Conservation (phyloP, 495 filamentous ascomycete genomes). For the Neurospora sp. region DNA sequence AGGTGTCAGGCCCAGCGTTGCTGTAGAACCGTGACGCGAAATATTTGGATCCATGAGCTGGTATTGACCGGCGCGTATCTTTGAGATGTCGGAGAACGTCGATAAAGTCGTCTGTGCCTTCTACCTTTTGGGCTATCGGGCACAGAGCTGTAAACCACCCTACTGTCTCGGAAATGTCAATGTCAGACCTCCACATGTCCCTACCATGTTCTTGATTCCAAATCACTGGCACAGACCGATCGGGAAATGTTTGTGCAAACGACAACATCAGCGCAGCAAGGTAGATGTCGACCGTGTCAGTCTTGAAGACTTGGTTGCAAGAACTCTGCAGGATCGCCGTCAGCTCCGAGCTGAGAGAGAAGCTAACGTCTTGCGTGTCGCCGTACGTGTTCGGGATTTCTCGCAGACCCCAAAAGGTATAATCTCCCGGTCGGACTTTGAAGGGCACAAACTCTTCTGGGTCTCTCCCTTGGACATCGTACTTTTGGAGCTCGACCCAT, state of each 20-base stretch:
- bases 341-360: conserved; percentile 31
- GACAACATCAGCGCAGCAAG: conserved; percentile 39
- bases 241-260: conserved; percentile 40
- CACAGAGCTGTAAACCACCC: conserved; percentile 42
- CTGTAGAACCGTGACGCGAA: conserved; percentile 38
- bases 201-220: conserved; percentile 42
- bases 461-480: conserved; percentile 18
- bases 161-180: conserved; percentile 36
- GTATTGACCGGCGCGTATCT: conserved; percentile 26
- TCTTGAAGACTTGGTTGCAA: conserved; percentile 34
- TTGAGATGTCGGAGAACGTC: conserved; percentile 31
- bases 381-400: conserved; percentile 34
- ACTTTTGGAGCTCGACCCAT: conserved; percentile 44
- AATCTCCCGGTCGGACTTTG: conserved; percentile 26
- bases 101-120: conserved; percentile 29
- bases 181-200: conserved; percentile 22
- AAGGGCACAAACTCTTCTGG: conserved; percentile 19
- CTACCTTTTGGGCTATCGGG: conserved; percentile 24
- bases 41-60: conserved; percentile 17
- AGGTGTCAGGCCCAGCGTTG: conserved; percentile 31
- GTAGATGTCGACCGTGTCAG: conserved; percentile 38
- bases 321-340: conserved; percentile 33
- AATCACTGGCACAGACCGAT: conserved; percentile 45
- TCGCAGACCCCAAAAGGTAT: conserved; percentile 39
- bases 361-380: conserved; percentile 28